phyloP scores from a whole-genome alignment of 805 yeast genomes.

The Komagataella mondaviorum region DNA sequence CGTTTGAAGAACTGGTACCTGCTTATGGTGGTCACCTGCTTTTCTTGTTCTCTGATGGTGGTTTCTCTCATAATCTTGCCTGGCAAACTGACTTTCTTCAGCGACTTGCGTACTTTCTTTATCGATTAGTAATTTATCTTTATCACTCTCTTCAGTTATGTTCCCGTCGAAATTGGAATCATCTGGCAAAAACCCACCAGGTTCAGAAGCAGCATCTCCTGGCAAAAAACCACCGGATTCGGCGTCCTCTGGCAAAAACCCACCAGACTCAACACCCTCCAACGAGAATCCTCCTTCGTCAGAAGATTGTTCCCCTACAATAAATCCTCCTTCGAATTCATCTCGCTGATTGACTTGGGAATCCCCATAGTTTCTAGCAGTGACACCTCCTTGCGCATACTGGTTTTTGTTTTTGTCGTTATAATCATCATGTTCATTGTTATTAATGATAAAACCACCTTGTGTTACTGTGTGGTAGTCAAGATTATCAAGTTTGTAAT shows the following conservation, averaged over 20 bases:
- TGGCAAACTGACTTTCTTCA: background rate
- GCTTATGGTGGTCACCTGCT: background rate
- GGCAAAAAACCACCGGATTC: slow-evolving; percentile 2
- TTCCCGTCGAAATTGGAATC: background rate
- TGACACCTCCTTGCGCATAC: background rate
- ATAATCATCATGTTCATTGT: slow-evolving; percentile 1
- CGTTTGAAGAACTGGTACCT: background rate
- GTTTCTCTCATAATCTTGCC: background rate
- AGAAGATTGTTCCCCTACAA: slow-evolving; percentile 2
- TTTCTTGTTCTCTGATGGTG: background rate
- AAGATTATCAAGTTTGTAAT: background rate
- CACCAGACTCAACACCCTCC: slow-evolving; percentile 4
- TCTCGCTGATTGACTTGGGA: slow-evolving; percentile 1
- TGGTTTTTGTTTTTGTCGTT: background rate
- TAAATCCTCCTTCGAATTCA: slow-evolving; percentile 1
- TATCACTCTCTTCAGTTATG: background rate
- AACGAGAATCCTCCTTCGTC: slow-evolving; percentile 3
- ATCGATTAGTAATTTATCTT: slow-evolving; percentile 2
- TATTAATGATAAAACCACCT: background rate
- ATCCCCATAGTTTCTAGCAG: background rate
- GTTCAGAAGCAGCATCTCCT: slow-evolving; percentile 1
- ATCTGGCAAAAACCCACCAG: slow-evolving; percentile 5
- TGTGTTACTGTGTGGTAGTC: background rate
- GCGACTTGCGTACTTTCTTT: background rate
- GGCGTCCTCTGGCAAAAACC: slow-evolving; percentile 3